Conservation (phyloP, 2,329 filamentous ascomycete genomes). For the Ophiostoma sp. region DNA sequence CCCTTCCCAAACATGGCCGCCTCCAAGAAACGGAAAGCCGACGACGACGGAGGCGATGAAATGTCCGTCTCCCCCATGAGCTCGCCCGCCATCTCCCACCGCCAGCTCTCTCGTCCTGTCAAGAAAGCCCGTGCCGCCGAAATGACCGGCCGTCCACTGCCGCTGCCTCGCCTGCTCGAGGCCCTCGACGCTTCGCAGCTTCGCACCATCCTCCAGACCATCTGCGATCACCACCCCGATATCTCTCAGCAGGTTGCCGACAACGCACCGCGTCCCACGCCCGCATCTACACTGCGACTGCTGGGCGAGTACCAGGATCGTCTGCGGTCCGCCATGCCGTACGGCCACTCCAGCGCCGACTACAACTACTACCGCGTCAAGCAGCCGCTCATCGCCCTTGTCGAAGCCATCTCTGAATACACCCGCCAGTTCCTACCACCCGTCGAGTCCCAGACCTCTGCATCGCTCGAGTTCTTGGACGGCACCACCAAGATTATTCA, state of each 20-base stretch:
- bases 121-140: conserved; percentile 68
- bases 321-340: conserved; percentile 78
- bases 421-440: conserved; percentile 95
- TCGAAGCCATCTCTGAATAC: conserved; percentile 90
- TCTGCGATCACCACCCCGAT: conserved; percentile 86
- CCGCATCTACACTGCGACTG: conserved; percentile 75
- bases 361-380: conserved; percentile 94
- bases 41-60: conserved; percentile 72
- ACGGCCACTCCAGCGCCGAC: conserved; percentile 81
- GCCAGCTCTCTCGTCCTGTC: conserved; percentile 65
- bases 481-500: conserved; percentile 89
- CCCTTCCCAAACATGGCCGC: conserved; percentile 55
- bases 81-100: conserved; percentile 73
- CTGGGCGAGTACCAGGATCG: conserved; percentile 77
- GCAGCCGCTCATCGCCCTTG: conserved; percentile 73
- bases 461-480: conserved; percentile 84
- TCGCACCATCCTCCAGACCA: conserved; percentile 80
- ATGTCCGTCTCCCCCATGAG: conserved; percentile 87
- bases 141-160: conserved; percentile 57
- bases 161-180: conserved; percentile 77
- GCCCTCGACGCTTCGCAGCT: conserved; percentile 85
- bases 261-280: conserved; percentile 83
- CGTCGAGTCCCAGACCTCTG: conserved; percentile 77
- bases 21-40: conserved; percentile 81
- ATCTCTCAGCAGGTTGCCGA: conserved; percentile 82